These are phyloP conservation scores for Parmelia sp. DNA, from an alignment of 495 filamentous ascomycete genomes.

Conservation along the genomic window DNA sequence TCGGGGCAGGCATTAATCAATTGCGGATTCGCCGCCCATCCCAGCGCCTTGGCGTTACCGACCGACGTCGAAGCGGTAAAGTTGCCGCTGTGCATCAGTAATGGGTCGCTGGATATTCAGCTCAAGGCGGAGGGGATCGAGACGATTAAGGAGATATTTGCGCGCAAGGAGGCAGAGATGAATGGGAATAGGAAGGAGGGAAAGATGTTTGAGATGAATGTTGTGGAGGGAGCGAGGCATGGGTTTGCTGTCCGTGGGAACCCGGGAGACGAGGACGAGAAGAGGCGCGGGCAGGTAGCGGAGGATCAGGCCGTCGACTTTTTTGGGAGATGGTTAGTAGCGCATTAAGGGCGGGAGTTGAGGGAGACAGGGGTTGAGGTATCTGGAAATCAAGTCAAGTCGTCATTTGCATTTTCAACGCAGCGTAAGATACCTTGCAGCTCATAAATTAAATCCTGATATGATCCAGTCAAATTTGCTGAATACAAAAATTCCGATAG, in stretches of 20 bases:
- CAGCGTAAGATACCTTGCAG: not conserved
- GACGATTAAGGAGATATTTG: slow-evolving; percentile 40
- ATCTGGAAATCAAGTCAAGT: not conserved
- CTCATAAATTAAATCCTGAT: not conserved
- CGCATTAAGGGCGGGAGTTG: not conserved
- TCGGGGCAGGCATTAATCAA: slow-evolving; percentile 41
- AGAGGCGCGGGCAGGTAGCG: slow-evolving; percentile 37
- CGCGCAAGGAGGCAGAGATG: slow-evolving; percentile 31
- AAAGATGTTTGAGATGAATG: too few species aligned
- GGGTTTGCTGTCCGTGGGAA: slow-evolving; percentile 22
- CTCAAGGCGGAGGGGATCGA: slow-evolving; percentile 37
- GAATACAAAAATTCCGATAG: not conserved
- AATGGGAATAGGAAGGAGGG: too few species aligned
- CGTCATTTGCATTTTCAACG: not conserved
- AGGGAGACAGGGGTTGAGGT: not conserved
- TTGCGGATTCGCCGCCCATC: slow-evolving; percentile 51
- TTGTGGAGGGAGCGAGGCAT: too few species aligned
- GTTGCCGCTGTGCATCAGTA: slow-evolving; percentile 49
- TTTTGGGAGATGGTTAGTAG: slow-evolving; percentile 40
- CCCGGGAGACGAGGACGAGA: slow-evolving; percentile 37
- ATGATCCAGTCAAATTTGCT: not conserved
- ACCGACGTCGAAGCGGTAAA: slow-evolving; percentile 47
- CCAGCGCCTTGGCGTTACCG: slow-evolving; percentile 46
- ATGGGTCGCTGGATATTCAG: slow-evolving; percentile 48
- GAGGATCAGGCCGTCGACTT: slow-evolving; percentile 52